These are phyloP conservation scores for Salix udensis DNA, from an alignment of 345 rosid genomes.

Conservation along the genomic window DNA sequence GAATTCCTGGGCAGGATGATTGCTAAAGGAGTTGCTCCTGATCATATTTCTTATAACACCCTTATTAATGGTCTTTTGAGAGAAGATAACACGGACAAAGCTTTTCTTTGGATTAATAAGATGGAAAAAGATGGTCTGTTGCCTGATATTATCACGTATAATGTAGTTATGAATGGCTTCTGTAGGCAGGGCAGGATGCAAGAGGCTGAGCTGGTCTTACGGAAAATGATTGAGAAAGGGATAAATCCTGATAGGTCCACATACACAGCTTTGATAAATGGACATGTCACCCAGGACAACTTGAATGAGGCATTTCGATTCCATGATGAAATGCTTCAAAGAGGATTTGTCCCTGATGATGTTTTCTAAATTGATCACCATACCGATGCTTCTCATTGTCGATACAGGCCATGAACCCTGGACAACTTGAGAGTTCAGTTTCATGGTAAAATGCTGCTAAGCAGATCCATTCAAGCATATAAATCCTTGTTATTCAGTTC, in stretches of 20 bases:
- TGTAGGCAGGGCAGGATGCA: slow-evolving; percentile 73
- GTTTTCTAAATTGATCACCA: slow-evolving; percentile 2
- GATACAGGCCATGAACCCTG: slow-evolving; percentile 53
- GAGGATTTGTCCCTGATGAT: slow-evolving; percentile 79
- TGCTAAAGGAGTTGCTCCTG: slow-evolving; percentile 54
- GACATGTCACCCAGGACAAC: slow-evolving; percentile 66
- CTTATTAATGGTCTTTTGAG: slow-evolving; percentile 62
- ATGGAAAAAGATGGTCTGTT: slow-evolving; percentile 59
- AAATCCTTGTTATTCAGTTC: slow-evolving; percentile 29
- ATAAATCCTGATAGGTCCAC: slow-evolving; percentile 60
- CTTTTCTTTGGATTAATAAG: slow-evolving; percentile 47
- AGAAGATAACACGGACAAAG: slow-evolving; percentile 65
- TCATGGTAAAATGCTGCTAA: slow-evolving; percentile 63
- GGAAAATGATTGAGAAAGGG: slow-evolving; percentile 67
- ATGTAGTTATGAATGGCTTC: slow-evolving; percentile 61
- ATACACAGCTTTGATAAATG: slow-evolving; percentile 70
- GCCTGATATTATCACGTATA: slow-evolving; percentile 60
- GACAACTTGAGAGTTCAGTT: slow-evolving; percentile 56
- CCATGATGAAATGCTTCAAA: slow-evolving; percentile 79
- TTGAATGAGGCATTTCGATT: slow-evolving; percentile 72
- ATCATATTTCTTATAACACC: slow-evolving; percentile 61
- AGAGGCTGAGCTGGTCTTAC: slow-evolving; percentile 55
- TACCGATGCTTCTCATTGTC: slow-evolving; percentile 18
- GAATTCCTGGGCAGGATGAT: slow-evolving; percentile 58
- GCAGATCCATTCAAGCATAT: slow-evolving; percentile 64